A percentile compares a stretch with the other conserved stretches of the same genome.
Evolutionary conservation across 2,329 filamentous ascomycete genomes (phyloP).

Genomic region (Hyphodiscus sp.): DNA sequence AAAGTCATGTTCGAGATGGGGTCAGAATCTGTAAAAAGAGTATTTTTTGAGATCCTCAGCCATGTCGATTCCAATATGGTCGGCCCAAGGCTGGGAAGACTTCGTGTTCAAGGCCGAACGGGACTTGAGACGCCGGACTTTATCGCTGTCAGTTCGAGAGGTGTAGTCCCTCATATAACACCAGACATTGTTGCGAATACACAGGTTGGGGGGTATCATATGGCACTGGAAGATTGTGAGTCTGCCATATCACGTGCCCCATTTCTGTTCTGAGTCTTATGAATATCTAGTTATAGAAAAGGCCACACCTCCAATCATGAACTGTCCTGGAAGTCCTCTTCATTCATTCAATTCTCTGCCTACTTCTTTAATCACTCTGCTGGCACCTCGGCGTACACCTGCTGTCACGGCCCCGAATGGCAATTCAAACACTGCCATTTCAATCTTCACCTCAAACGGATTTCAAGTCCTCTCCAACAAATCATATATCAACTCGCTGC

Average conservation of each 20-base stretch:
- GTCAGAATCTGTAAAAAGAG: constrained; percentile 6
- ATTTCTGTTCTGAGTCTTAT: constrained; percentile 6
- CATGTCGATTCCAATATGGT: constrained; percentile 9
- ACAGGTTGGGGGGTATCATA: constrained; percentile 62
- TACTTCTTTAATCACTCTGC: constrained; percentile 56
- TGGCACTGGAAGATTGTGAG: constrained; percentile 91
- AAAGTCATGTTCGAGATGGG: constrained; percentile 6
- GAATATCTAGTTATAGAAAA: constrained; percentile 46
- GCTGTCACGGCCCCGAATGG: constrained; percentile 64
- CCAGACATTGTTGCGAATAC: constrained; percentile 75
- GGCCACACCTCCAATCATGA: constrained; percentile 44
- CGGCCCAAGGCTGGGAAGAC: constrained; percentile 24
- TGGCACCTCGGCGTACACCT: constrained; percentile 73
- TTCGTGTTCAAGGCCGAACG: constrained; percentile 55
- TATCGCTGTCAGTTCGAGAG: constrained; percentile 73
- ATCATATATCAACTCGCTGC: constrained; percentile 61
- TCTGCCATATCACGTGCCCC: constrained; percentile 20
- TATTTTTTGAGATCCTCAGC: constrained; percentile 21
- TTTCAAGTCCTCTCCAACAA: constrained; percentile 64
- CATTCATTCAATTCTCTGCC: constrained; percentile 73
- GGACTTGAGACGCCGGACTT: constrained; percentile 79
- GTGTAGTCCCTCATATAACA: constrained; percentile 78
- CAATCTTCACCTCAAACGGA: constrained; percentile 80
- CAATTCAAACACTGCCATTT: constrained; percentile 65
- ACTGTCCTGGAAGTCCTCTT: constrained; percentile 43